These are phyloP conservation scores for Yamadazyma oceani DNA, from an alignment of 1,139 yeast species.

Conservation along the genomic window DNA sequence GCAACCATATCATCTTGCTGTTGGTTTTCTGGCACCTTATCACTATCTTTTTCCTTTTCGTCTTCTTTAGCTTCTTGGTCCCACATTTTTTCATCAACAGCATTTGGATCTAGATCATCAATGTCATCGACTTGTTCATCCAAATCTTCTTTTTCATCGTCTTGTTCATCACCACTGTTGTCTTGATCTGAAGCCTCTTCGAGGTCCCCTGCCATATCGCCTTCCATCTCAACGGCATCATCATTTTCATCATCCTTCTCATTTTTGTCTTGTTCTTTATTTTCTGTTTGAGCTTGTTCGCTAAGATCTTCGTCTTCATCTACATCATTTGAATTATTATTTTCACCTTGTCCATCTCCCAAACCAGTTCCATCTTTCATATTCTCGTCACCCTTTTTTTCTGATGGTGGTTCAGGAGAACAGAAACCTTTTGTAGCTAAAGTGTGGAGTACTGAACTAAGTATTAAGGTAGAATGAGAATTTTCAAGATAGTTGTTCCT, in stretches of 20 bases:
- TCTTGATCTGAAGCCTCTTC: slow-evolving; percentile 80
- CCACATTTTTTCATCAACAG: slow-evolving; percentile 98
- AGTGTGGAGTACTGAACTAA: slow-evolving; percentile 56
- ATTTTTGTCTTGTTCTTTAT: slow-evolving; percentile 62
- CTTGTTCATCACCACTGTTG: slow-evolving; percentile 46
- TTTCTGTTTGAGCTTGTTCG: slow-evolving; percentile 85
- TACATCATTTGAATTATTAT: slow-evolving; percentile 72
- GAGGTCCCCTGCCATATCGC: slow-evolving; percentile 93
- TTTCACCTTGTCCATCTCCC: slow-evolving; percentile 94
- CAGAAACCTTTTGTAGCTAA: slow-evolving; percentile 90
- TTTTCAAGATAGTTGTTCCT: slow-evolving; percentile 49
- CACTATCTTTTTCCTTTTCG: slow-evolving; percentile 71
- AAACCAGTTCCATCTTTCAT: slow-evolving; percentile 90
- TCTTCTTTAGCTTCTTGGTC: slow-evolving; percentile 85
- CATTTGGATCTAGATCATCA: slow-evolving; percentile 90
- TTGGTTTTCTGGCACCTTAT: slow-evolving; percentile 59
- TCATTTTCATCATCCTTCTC: slow-evolving; percentile 57
- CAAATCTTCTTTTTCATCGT: slow-evolving; percentile 56
- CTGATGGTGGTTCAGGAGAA: slow-evolving; percentile 79
- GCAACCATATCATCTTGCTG: slow-evolving; percentile 65
- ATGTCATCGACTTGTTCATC: slow-evolving; percentile 91
- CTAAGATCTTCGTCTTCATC: slow-evolving; percentile 90
- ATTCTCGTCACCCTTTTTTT: slow-evolving; percentile 61
- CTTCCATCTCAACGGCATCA: slow-evolving; percentile 90
- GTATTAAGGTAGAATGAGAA: slow-evolving; percentile 60